Base-by-base conservation (phyloP, 805 yeast genomes). In the Wickerhamomyces alni region DNA sequence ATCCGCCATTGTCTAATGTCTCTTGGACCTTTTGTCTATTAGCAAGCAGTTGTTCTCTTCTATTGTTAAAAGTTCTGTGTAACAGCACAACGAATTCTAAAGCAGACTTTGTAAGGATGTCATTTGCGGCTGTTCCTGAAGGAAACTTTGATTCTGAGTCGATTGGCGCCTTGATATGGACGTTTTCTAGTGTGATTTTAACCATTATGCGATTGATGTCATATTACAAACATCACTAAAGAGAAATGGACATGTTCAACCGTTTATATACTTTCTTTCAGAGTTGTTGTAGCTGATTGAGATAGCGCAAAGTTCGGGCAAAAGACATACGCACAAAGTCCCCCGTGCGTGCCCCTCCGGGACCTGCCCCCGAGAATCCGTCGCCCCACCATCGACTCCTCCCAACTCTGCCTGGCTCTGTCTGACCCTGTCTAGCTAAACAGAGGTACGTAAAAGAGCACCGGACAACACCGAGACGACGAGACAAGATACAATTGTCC, bases 31-130 rank as follows among this genome's bases (percentile, higher is more conserved):
- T 53, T 50, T 74, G 73, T 69, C 94, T 75, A 63, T 78, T 77
- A 28, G 66, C 69, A 47, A 84, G 65, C 43, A 83, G 65, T 45
- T 72, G 63, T 47, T 69, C 63, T 60, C 93, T 75, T 39, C 67
- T 75, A 13, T 54, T 61, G 55, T 82, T 78, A 70, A 84, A 84
- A 30, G 82, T 71, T 59, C 87, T 74, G 63, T 84, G 93, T 47
- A 84, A 67, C 27, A 84, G 62, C 19, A 82, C 85, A 40, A 84
- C 74, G 46, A 84, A 79, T 41, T 76, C 79, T 43, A 84, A 63
- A 7, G 89, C 68, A 6, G 59, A 63, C 37, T 57, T 61, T 25
- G 71, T 65, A 32, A 69, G 43, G 32, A 69, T 60, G 42, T 60
- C 63, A 11, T 60, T 56, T 11, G 58, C 60, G 0, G 71, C 57